Evolutionary conservation across 2,329 filamentous ascomycete species (phyloP).

Genomic region (Penicillium sp.): DNA sequence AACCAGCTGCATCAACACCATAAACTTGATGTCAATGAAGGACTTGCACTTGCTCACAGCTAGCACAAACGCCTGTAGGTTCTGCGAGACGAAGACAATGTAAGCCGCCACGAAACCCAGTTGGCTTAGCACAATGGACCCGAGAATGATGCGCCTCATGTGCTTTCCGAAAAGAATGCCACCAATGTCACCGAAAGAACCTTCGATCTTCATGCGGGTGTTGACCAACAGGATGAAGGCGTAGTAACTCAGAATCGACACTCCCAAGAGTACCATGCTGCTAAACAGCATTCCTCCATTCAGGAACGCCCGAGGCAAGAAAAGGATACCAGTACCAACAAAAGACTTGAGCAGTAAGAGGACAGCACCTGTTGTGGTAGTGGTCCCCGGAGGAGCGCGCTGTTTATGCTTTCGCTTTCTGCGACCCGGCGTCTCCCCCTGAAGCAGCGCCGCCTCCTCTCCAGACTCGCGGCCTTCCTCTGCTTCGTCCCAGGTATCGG

Average conservation of each 20-base stretch:
- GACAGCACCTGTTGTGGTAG: slow-evolving; percentile 73
- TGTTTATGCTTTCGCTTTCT: slow-evolving; percentile 73
- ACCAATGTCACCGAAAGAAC: slow-evolving; percentile 97
- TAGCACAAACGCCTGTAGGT: slow-evolving; percentile 88
- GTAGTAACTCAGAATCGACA: slow-evolving; percentile 88
- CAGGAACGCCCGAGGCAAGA: slow-evolving; percentile 86
- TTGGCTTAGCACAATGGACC: slow-evolving; percentile 91
- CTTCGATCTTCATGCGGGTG: slow-evolving; percentile 78
- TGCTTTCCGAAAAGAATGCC: slow-evolving; percentile 85
- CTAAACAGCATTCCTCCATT: slow-evolving; percentile 98
- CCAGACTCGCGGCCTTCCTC: slow-evolving; percentile 68
- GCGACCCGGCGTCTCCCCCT: slow-evolving; percentile 63
- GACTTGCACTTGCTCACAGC: slow-evolving; percentile 86
- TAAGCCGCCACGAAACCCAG: slow-evolving; percentile 93
- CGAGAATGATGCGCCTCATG: slow-evolving; percentile 83
- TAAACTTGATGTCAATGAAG: slow-evolving; percentile 78
- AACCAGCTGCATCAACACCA: slow-evolving; percentile 92
- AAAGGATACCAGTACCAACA: slow-evolving; percentile 92
- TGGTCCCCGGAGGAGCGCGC: slow-evolving; percentile 70
- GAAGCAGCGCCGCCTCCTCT: slow-evolving; percentile 81
- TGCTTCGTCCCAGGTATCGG: slow-evolving; percentile 63
- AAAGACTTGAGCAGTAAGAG: slow-evolving; percentile 93
- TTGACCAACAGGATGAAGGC: slow-evolving; percentile 93
- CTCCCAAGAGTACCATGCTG: slow-evolving; percentile 79
- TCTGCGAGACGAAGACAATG: slow-evolving; percentile 95